Evolutionary conservation across 2,329 filamentous ascomycete species (phyloP).

Genomic region (Myriosclerotinia curreyana): DNA sequence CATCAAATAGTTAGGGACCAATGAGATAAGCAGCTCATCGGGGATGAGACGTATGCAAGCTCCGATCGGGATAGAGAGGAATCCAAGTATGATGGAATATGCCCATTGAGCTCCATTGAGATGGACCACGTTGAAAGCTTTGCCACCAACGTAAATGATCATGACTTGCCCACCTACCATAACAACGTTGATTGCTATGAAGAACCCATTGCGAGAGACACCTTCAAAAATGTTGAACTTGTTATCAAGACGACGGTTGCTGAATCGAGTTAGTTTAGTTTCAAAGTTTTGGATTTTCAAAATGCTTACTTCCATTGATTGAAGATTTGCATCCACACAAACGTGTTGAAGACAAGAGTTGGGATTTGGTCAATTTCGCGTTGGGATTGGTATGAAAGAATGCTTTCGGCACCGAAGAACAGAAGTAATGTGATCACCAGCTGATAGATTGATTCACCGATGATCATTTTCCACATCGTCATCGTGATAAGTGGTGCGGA

Average conservation of each 20-base stretch:
- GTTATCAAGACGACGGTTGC: conserved; percentile 90
- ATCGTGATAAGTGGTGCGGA: conserved; percentile 74
- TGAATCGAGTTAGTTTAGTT: conserved; percentile 40
- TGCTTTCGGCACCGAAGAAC: conserved; percentile 67
- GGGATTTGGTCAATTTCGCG: conserved; percentile 54
- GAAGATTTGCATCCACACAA: conserved; percentile 99
- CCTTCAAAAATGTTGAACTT: conserved; percentile 94
- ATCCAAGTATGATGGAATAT: conserved; percentile 78
- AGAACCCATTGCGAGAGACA: conserved; percentile 80
- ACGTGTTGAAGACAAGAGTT: conserved; percentile 94
- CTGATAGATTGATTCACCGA: conserved; percentile 88
- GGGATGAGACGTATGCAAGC: conserved; percentile 79
- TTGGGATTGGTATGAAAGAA: conserved; percentile 56
- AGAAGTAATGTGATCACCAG: conserved; percentile 74
- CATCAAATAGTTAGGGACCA: conserved; percentile 38
- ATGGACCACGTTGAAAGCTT: conserved; percentile 62
- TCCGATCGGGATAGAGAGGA: conserved; percentile 82
- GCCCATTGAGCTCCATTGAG: conserved; percentile 80
- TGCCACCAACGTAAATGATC: conserved; percentile 83
- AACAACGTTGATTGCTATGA: conserved; percentile 76
- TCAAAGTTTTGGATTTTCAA: conserved; percentile 19
- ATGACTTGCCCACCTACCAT: conserved; percentile 89
- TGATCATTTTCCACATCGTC: conserved; percentile 99
- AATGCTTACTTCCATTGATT: conserved; percentile 85
- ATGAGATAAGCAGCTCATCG: conserved; percentile 49